Evolutionary conservation across 1,139 yeast genomes (phyloP).

Genomic region (Blastobotrys aristatus): DNA sequence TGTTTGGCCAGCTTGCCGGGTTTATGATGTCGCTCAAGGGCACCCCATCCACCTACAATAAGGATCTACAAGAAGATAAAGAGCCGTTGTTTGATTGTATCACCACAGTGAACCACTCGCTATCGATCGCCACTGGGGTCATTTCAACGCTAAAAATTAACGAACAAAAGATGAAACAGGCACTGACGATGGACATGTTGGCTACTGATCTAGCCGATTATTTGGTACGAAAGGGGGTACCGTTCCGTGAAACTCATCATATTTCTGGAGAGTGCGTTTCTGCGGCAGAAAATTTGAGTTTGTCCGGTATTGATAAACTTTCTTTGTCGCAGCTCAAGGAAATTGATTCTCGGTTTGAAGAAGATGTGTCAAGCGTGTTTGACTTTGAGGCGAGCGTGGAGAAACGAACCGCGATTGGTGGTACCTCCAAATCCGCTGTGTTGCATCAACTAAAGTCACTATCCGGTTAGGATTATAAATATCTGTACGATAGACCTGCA

Average conservation of each 20-base stretch:
- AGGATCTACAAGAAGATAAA: constrained; percentile 98
- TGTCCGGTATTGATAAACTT: constrained; percentile 77
- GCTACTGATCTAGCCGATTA: constrained; percentile 98
- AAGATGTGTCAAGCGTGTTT: constrained; percentile 77
- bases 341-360: constrained; percentile 74
- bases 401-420: constrained; percentile 94
- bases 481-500: not conserved
- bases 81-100: constrained; percentile 93
- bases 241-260: constrained; percentile 98
- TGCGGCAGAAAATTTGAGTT: constrained; percentile 68
- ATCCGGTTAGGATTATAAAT: not conserved
- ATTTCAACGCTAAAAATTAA: constrained; percentile 75
- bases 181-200: constrained; percentile 97
- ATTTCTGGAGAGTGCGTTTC: constrained; percentile 97
- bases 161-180: constrained; percentile 70
- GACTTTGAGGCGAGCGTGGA: constrained; percentile 92
- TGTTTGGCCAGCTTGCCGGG: constrained; percentile 90
- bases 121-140: constrained; percentile 93
- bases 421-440: constrained; percentile 92
- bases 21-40: constrained; percentile 94
- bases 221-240: constrained; percentile 94
- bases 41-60: constrained; percentile 94
- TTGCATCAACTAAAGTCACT: constrained; percentile 55
- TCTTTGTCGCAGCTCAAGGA: constrained; percentile 67
- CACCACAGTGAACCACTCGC: constrained; percentile 87